Percentiles rank a stretch among this genome's conserved stretches.
phyloP scores from a whole-genome alignment of 2,329 filamentous ascomycete species.

The Kalmusia sp. region DNA sequence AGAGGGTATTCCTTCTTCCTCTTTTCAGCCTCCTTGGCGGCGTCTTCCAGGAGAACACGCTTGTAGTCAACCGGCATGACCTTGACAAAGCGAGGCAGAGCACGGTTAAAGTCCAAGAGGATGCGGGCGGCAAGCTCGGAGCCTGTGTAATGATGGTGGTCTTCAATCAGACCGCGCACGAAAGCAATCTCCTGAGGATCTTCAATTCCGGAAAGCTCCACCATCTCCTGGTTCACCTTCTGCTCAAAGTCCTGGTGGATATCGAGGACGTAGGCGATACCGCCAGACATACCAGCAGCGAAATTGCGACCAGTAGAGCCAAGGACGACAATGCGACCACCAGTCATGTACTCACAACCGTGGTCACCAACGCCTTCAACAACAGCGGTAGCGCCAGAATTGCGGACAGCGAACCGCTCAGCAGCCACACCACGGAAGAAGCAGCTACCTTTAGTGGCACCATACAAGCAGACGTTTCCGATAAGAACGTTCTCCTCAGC shows the following conservation, averaged over 20 bases:
- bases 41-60: constrained; percentile 85
- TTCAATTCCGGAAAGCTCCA: constrained; percentile 83
- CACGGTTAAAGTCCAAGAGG: constrained; percentile 92
- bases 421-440: constrained; percentile 98
- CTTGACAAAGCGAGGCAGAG: constrained; percentile 89
- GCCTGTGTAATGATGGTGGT: constrained; percentile 97
- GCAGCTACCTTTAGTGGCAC: constrained; percentile 86
- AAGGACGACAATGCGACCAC: constrained; percentile 85
- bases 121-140: constrained; percentile 93
- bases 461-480: constrained; percentile 94
- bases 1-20: constrained; percentile 86
- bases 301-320: constrained; percentile 95
- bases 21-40: constrained; percentile 81
- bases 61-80: constrained; percentile 96
- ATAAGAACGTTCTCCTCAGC: constrained; percentile 95
- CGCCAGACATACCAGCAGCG: constrained; percentile 96
- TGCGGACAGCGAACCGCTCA: constrained; percentile 94
- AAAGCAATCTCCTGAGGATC: constrained; percentile 90
- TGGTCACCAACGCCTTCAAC: constrained; percentile 97
- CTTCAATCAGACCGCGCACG: constrained; percentile 89
- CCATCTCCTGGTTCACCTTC: constrained; percentile 98
- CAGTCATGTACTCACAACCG: constrained; percentile 98
- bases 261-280: constrained; percentile 94
- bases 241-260: constrained; percentile 86
- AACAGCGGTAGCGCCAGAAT: constrained; percentile 94